phyloP scores from a whole-genome alignment of 768 basidiomycete genomes.

The Amanita muscaria region DNA sequence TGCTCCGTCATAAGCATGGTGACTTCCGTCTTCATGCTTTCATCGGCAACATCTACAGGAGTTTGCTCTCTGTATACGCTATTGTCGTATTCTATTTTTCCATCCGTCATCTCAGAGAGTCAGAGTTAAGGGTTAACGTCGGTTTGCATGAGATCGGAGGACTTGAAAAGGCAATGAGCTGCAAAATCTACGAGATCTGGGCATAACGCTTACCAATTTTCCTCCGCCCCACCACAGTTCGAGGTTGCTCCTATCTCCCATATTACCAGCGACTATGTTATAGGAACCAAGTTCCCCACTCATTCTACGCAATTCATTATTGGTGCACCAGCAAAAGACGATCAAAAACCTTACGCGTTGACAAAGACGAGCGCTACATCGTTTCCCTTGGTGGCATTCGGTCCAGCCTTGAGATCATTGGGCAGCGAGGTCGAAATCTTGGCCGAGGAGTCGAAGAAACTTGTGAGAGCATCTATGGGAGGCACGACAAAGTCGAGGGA shows the following conservation, averaged over 20 bases:
- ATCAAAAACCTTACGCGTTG: slow-evolving; percentile 33
- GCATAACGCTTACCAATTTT: slow-evolving; percentile 31
- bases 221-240: slow-evolving; percentile 51
- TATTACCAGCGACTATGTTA: slow-evolving; percentile 52
- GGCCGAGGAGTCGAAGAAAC: slow-evolving; percentile 29
- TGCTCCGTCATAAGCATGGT: slow-evolving; percentile 89
- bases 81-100: too few relatives aligned
- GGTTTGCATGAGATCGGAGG: too few relatives aligned
- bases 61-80: too few relatives aligned
- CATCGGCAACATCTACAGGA: too few relatives aligned
- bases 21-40: slow-evolving; percentile 71
- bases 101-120: too few relatives aligned
- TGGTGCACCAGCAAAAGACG: slow-evolving; percentile 10
- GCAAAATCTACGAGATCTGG: too few relatives aligned
- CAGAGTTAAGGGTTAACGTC: too few relatives aligned
- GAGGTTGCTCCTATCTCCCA: slow-evolving; percentile 51
- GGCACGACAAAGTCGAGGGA: slow-evolving; percentile 35
- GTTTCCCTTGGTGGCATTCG: slow-evolving; percentile 33
- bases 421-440: slow-evolving; percentile 34
- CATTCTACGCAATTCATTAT: slow-evolving; percentile 23
- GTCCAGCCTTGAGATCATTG: slow-evolving; percentile 31
- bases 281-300: slow-evolving; percentile 45
- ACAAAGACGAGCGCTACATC: slow-evolving; percentile 56
- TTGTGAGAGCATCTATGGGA: slow-evolving; percentile 36
- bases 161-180: too few relatives aligned